Evolutionary conservation across 176 grass and related monocot genomes (phyloP), one percentile per base, ranked within the genome.

Genomic region (Otatea glauca): DNA sequence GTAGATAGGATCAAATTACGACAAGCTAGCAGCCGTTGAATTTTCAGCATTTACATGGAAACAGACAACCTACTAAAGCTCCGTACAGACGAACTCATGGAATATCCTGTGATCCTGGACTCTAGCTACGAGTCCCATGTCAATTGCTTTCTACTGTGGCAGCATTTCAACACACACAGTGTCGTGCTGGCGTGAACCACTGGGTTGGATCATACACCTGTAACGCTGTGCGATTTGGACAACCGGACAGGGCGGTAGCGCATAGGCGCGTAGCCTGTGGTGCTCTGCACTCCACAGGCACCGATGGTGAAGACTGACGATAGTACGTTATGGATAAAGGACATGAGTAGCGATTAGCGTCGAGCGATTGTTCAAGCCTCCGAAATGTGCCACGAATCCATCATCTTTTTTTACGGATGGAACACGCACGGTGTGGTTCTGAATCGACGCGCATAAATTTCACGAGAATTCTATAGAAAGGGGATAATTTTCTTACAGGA

Each of bases 141-240:
- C 77, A 4, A 18, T 35, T 47, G 53, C 45, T 70, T 65, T 77
- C 72, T 77, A 27, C 44, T 4, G 44, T 70, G 83, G 61, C 50
- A 51, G 32, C 54, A 8, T 8, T 25, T 65, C 24, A 44, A 63
- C 38, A 9, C 44, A 13, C 67, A 18, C 4, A 47, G 77, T 81
- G 54, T 32, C 78, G 59, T 83, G 67, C 27, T 41, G 58, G 88
- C 74, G 42, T 61, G 49, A 48, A 8, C 79, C 0, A 43, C 27
- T 4, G 74, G 18, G 6, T 48, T 29, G 29, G 75, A 27, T 87
- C 80, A 51, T 15, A 87, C 88, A 83, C 79, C 47, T 83, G 79
- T 83, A 79, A 21, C 58, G 67, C 20, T 55, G 6, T 14, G 27
- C 34, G 2, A 18, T 23, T 77, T 86, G 64, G 71, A 76, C 83